Evolutionary conservation across 495 filamentous ascomycete species (phyloP), one percentile per base, ranked within the genome.

Genomic region (Xylaria bambusicola): DNA sequence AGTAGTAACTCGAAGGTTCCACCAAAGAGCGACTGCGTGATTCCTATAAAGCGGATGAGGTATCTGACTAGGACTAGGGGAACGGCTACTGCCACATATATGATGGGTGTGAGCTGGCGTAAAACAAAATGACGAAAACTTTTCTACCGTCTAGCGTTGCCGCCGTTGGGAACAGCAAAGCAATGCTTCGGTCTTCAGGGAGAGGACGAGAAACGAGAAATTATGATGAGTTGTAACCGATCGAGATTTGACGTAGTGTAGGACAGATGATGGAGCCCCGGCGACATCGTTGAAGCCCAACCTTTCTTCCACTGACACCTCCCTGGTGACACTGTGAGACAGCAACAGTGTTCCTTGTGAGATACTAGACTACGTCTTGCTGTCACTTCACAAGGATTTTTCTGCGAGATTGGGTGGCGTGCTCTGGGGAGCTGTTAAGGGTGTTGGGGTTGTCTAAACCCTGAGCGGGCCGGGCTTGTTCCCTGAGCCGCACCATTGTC

Each of bases 251-350:
- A 60, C 40, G 41, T 52, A 47, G 49, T 53, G 48, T 60, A 60
- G 57, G 57, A 60, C 49, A 53, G 40, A 41, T 18, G 56, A 52
- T 23, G 29, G 40, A 42, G 40, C 33, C 29, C 21, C 31, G 31
- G 57, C 56, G 41, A 36, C 35, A 47, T 60, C 57, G 47, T 60
- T 60, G 57, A 53, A 53, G 57, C 57, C 57, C 57, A 60, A 60
- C 57, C 26, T 9, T 21, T 36, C 26, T 36, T 38, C 56, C 47
- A 27, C 36, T 38, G 40, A 42, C 46, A 52, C 49, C 41, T 48
- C 40, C 41, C 27, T 27, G 35, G 44, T 50, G 13, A 51, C 7
- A 47, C 41, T 47, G 49, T 53, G 38, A 53, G 21, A 60, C 57
- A 53, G 29, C 18, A 40, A 18, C 15, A 41, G 57, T 46, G 20